Conservation (phyloP, 371 early-diverging fungal species). For the Homolaphlyctis polyrhiza region DNA sequence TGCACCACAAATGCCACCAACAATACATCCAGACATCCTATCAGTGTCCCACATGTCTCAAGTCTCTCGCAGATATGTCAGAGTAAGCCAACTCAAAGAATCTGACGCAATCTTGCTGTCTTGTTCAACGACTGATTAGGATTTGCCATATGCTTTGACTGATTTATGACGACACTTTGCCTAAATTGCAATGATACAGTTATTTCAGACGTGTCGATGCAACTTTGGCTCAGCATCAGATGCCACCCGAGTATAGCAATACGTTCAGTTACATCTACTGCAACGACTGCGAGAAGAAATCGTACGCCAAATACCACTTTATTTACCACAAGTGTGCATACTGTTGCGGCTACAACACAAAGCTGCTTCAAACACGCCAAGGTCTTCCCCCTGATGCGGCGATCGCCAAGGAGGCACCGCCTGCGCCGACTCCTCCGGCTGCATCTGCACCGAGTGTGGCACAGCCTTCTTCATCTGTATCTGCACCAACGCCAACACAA, state of each 20-base stretch:
- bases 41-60: conserved; percentile 95
- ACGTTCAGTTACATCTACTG: conserved; percentile 74
- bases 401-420: conserved; percentile 3
- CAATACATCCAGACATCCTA: conserved; percentile 82
- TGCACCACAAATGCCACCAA: conserved; percentile 84
- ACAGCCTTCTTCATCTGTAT: neutral
- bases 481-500: neutral
- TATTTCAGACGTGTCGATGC: conserved; percentile 82
- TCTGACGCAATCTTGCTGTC: neutral
- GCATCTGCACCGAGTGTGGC: neutral
- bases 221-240: conserved; percentile 73
- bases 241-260: conserved; percentile 88
- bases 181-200: conserved; percentile 1
- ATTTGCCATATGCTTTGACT: neutral
- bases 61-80: conserved; percentile 84
- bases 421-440: neutral
- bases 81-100: conserved; percentile 18
- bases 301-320: conserved; percentile 83
- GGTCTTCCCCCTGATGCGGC: conserved; percentile 19
- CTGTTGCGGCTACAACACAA: conserved; percentile 92
- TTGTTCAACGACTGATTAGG: neutral
- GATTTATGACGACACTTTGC: neutral
- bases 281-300: conserved; percentile 92
- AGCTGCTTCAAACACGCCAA: conserved; percentile 61
- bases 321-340: conserved; percentile 89